Evolutionary conservation across 164 flowering plant species (phyloP).

Genomic region (Sedum album): DNA sequence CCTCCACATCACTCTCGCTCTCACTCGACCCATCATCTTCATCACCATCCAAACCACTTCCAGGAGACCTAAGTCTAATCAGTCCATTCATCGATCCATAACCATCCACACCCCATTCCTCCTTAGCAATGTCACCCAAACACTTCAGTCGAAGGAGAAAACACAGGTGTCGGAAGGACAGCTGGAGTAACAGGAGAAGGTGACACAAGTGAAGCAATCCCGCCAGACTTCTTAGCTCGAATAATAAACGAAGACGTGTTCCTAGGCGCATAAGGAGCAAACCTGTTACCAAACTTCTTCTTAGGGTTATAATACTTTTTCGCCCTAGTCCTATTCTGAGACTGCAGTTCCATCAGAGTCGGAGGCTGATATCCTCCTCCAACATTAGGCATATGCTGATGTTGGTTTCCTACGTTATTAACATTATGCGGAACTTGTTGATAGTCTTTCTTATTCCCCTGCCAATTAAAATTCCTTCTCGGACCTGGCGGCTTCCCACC

Average conservation of each 20-base stretch:
- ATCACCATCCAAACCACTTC: slow-evolving; percentile 40
- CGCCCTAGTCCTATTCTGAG: slow-evolving; percentile 61
- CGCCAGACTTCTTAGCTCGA: slow-evolving; percentile 70
- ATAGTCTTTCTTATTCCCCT: slow-evolving; percentile 8
- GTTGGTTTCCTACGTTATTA: background rate
- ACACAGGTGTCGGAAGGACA: slow-evolving; percentile 69
- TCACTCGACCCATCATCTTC: slow-evolving; percentile 64
- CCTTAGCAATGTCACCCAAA: slow-evolving; percentile 83
- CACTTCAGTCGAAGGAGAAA: slow-evolving; percentile 81
- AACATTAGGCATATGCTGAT: slow-evolving; percentile 13
- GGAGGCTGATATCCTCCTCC: slow-evolving; percentile 61
- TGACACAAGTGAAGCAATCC: slow-evolving; percentile 70
- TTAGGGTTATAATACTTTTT: slow-evolving; percentile 57
- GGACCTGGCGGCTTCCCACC: background rate
- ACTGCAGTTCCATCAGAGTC: slow-evolving; percentile 51
- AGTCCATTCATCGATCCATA: slow-evolving; percentile 95
- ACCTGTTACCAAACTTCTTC: slow-evolving; percentile 50
- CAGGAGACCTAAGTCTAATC: slow-evolving; percentile 69
- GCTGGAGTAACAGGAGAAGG: slow-evolving; percentile 82
- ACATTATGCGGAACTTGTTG: slow-evolving; percentile 19
- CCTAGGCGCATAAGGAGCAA: slow-evolving; percentile 77
- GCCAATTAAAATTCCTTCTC: background rate
- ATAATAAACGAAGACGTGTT: slow-evolving; percentile 74
- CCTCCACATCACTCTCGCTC: slow-evolving; percentile 94
- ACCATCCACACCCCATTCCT: slow-evolving; percentile 94